A percentile compares a stretch with the other conserved stretches of the same genome.
phyloP scores from a whole-genome alignment of 495 filamentous ascomycete genomes.

The Neurospora sp. region DNA sequence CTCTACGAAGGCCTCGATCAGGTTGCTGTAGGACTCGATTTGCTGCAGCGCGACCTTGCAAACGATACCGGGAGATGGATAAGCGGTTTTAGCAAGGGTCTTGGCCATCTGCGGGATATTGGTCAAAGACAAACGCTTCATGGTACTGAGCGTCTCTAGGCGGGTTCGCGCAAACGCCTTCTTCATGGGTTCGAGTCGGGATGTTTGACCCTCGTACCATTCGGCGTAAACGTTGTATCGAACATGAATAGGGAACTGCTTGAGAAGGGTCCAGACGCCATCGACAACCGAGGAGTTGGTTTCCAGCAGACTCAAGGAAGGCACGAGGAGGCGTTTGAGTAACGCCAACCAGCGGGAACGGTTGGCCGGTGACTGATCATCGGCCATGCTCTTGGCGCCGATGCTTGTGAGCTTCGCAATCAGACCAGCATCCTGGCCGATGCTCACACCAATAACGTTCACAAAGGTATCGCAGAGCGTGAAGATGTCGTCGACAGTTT shows the following conservation, averaged over 20 bases:
- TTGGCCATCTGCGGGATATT: slow-evolving; percentile 80
- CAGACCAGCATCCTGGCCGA: slow-evolving; percentile 73
- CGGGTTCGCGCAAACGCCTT: slow-evolving; percentile 65
- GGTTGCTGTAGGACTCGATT: slow-evolving; percentile 84
- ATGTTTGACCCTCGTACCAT: slow-evolving; percentile 73
- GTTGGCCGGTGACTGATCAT: slow-evolving; percentile 62
- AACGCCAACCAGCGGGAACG: slow-evolving; percentile 65
- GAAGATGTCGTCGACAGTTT: slow-evolving; percentile 83
- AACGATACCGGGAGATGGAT: slow-evolving; percentile 80
- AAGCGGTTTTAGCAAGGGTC: slow-evolving; percentile 75
- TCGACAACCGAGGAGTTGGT: slow-evolving; percentile 73
- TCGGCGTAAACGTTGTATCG: slow-evolving; percentile 89
- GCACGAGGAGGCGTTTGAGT: slow-evolving; percentile 71
- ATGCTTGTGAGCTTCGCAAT: slow-evolving; percentile 72
- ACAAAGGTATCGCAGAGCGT: slow-evolving; percentile 75
- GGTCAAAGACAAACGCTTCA: slow-evolving; percentile 77
- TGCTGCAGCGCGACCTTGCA: slow-evolving; percentile 78
- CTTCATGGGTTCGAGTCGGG: slow-evolving; percentile 66
- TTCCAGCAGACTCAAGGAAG: slow-evolving; percentile 72
- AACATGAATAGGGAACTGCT: slow-evolving; percentile 59
- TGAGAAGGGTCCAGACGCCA: slow-evolving; percentile 74
- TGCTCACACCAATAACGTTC: slow-evolving; percentile 74
- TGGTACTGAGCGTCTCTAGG: slow-evolving; percentile 64
- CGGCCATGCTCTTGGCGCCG: slow-evolving; percentile 58
- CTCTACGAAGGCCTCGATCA: slow-evolving; percentile 86